Conservation (phyloP, 441 rosid genomes). For the Pelargonium citronellum region DNA sequence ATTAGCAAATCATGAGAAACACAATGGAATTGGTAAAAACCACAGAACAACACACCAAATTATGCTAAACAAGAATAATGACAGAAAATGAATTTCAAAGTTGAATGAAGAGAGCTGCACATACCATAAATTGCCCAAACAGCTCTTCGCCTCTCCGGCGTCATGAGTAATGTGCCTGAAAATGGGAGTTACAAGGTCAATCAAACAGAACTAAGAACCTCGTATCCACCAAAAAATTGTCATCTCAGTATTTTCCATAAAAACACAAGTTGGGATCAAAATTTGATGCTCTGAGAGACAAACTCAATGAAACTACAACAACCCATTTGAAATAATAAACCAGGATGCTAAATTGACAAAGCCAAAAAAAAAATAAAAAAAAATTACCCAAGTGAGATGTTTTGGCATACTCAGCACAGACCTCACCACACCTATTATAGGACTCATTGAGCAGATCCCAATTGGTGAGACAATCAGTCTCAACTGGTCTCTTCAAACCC, state of each 20-base stretch:
- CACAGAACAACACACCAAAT: too few species aligned
- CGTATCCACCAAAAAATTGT: background rate
- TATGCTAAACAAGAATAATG: background rate
- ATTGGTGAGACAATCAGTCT: constrained; percentile 13
- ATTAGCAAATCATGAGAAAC: too few species aligned
- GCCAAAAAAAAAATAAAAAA: background rate
- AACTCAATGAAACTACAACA: background rate
- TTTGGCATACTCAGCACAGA: constrained; percentile 53
- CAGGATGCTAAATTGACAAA: background rate
- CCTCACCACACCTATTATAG: constrained; percentile 47
- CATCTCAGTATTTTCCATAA: background rate
- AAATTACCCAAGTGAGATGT: constrained; percentile 47
- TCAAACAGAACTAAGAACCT: background rate
- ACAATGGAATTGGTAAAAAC: too few species aligned
- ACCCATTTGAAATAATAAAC: background rate
- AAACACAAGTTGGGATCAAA: background rate
- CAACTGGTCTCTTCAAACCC: constrained; percentile 20
- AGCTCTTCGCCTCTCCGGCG: constrained; percentile 43
- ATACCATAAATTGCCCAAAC: constrained; percentile 52
- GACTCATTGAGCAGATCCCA: constrained; percentile 38
- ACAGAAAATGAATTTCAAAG: background rate
- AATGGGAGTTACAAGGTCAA: background rate
- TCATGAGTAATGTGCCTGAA: constrained; percentile 49
- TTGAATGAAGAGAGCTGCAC: background rate
- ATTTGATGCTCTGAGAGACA: background rate